Percentiles rank a stretch among this genome's conserved stretches.
Conservation (phyloP, 2,329 filamentous ascomycete genomes). For the Aspergillus sp. region DNA sequence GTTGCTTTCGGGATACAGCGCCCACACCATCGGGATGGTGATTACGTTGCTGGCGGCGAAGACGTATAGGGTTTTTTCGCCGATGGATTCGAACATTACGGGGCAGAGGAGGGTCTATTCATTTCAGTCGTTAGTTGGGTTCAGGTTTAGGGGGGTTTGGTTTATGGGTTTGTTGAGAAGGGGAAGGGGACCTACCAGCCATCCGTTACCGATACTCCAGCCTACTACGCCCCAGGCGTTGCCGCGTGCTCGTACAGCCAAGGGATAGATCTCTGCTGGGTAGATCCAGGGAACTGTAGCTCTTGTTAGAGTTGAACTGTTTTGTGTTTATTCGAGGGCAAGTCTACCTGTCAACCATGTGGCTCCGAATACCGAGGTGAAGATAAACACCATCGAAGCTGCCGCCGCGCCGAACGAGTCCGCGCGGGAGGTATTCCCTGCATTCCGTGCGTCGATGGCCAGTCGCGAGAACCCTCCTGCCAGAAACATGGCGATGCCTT, state of each 20-base stretch:
- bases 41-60: constrained; percentile 68
- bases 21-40: constrained; percentile 69
- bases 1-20: constrained; percentile 71
- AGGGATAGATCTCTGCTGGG: constrained; percentile 71
- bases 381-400: constrained; percentile 69
- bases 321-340: constrained; percentile 59
- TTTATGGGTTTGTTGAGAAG: not conserved
- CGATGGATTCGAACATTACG: constrained; percentile 62
- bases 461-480: constrained; percentile 62
- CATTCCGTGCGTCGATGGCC: constrained; percentile 50
- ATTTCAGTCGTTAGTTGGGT: too few species aligned
- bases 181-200: constrained; percentile 45
- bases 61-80: constrained; percentile 71
- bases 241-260: constrained; percentile 69
- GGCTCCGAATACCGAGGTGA: constrained; percentile 64
- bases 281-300: constrained; percentile 60
- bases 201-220: constrained; percentile 74
- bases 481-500: constrained; percentile 67
- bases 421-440: constrained; percentile 47
- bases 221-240: constrained; percentile 76
- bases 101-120: constrained; percentile 52
- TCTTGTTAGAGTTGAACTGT: constrained; percentile 48
- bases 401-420: constrained; percentile 62
- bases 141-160: too few species aligned
- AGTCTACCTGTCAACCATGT: constrained; percentile 53